These are phyloP conservation scores for Aspergillus ibericus DNA, from an alignment of 2,329 filamentous ascomycete species.

Conservation along the genomic window DNA sequence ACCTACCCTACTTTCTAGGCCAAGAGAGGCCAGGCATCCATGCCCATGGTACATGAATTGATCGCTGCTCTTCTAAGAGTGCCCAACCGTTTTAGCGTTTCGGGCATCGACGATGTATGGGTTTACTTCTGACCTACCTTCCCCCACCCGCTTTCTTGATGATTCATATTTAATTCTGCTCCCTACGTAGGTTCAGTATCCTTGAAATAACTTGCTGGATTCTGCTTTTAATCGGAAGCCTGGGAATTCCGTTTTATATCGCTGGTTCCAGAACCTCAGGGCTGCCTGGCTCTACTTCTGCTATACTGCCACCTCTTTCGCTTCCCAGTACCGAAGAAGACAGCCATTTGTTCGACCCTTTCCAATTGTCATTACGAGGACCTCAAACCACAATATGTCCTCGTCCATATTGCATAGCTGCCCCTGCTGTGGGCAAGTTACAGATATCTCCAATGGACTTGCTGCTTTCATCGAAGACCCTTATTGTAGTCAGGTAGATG, in stretches of 20 bases:
- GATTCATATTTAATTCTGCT: not conserved
- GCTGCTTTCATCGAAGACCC: constrained; percentile 40
- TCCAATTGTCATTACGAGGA: not conserved
- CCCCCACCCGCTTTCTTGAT: not conserved
- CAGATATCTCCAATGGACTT: constrained; percentile 37
- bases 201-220: too few species aligned
- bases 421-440: constrained; percentile 40
- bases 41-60: not conserved
- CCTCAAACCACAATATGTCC: constrained; percentile 31
- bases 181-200: not conserved
- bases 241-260: not conserved
- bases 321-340: not conserved
- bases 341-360: not conserved
- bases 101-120: not conserved
- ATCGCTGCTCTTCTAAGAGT: not conserved
- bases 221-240: not conserved
- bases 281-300: not conserved
- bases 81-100: not conserved
- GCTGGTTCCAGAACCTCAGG: not conserved
- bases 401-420: constrained; percentile 40
- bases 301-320: not conserved
- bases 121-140: not conserved
- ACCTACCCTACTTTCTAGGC: not conserved
- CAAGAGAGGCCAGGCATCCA: not conserved
- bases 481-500: constrained; percentile 44